Evolutionary conservation across 176 grass and related monocot species (phyloP), one percentile per base, ranked within the genome.

Genomic region (Metroxylon sagu): DNA sequence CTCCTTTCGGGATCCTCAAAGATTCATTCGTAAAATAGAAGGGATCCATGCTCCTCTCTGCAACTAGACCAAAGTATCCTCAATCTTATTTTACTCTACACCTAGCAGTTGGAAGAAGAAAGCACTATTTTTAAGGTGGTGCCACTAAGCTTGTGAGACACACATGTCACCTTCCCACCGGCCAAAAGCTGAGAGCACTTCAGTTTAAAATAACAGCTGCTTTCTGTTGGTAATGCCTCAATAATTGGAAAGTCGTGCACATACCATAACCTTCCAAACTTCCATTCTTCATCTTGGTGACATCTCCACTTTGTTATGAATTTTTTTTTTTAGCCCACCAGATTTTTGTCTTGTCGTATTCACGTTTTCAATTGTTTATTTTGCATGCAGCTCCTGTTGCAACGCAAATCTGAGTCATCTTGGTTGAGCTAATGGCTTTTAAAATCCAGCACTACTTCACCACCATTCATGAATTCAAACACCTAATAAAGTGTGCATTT

Each of bases 281-380:
- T 43, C 35, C 35, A 43, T 43, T 43, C 35, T 43, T 43, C 26
- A 4, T 26, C 51, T 16, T 54, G 66, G 71, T 75, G 71, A 53
- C 53, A 50, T 61, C 61, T 35, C 79, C 67, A 56, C 79, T 70
- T 64, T 12, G 49, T 35, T 63, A 39, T 53, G 53, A 65, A 29
- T 74, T 65, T 29, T 60, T 64, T 74, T 43, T 50, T 76, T 56
- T 59, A 39, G n/a, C 27, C 58, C 28, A 70, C 71, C 53, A 57
- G 30, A 70, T 52, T 50, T 70, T 62, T 52, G 53, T 56, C 60
- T 81, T 81, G 71, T 81, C 71, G 56, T 70, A 27, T 81, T 70
- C 65, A 60, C 29, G 2, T 51, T 28, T 59, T 35, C 54, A 43
- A 43, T 70, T 25, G 43, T 63, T 58, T 48, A 2, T 7, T 1